These are phyloP conservation scores for Colletotrichum chrysophilum DNA, from an alignment of 2,329 filamentous ascomycete genomes.

Conservation along the genomic window DNA sequence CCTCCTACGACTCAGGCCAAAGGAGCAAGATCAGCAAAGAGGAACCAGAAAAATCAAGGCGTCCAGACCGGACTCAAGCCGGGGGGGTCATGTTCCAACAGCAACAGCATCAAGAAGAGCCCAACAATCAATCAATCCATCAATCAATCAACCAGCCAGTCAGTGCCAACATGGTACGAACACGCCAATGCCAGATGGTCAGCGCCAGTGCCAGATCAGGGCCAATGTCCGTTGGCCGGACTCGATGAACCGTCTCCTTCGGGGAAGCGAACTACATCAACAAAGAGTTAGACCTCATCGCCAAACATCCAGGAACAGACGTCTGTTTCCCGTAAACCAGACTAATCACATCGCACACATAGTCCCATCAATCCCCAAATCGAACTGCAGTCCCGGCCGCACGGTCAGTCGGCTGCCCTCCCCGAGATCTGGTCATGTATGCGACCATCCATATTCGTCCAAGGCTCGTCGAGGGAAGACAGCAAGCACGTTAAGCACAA, in stretches of 20 bases:
- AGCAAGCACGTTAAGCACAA: neutral
- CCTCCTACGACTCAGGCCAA: neutral
- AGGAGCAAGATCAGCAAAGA: neutral
- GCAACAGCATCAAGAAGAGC: neutral
- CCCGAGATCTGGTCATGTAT: constrained; percentile 13
- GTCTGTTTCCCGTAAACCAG: neutral
- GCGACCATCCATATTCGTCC: neutral
- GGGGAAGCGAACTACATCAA: neutral
- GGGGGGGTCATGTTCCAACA: neutral
- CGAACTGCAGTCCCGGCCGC: neutral
- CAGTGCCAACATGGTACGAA: neutral
- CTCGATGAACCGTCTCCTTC: neutral
- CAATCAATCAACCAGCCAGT: neutral
- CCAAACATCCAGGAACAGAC: neutral
- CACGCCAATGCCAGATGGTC: neutral
- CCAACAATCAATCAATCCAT: neutral
- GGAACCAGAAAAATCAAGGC: neutral
- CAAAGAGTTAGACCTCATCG: neutral
- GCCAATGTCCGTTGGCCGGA: neutral
- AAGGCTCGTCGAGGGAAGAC: neutral
- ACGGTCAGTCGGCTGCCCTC: neutral
- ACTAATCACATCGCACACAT: neutral
- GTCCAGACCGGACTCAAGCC: neutral
- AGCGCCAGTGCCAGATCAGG: neutral
- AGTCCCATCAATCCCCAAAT: neutral